phyloP scores from a whole-genome alignment of 176 grass and related monocot species.

The Cenchrus purpureus region DNA sequence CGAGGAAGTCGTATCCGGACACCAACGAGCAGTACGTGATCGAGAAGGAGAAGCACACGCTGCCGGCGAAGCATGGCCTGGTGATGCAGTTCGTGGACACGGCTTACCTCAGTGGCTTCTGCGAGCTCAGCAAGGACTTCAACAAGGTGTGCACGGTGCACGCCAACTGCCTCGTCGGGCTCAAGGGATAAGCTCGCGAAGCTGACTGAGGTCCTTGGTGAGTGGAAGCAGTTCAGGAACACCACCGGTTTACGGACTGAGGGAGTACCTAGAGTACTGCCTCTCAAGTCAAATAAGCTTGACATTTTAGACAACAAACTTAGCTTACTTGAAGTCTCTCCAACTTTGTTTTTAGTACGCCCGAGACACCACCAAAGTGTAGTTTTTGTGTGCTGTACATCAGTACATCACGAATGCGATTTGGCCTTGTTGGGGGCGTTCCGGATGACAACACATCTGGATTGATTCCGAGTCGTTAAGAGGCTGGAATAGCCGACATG shows the following conservation, averaged over 20 bases:
- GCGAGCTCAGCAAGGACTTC: constrained; percentile 38
- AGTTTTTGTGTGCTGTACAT: no score
- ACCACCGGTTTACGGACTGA: neutral
- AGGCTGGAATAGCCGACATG: no score
- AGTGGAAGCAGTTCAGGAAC: neutral
- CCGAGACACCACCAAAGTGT: no score
- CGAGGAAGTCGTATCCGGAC: neutral
- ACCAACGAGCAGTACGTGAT: constrained; percentile 40
- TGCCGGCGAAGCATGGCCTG: neutral
- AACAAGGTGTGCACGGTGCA: neutral
- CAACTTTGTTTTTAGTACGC: no score
- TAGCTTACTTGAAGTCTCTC: no score
- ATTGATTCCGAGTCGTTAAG: no score
- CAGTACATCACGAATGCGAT: no score
- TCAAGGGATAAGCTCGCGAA: neutral
- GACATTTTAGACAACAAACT: no score
- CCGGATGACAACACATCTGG: no score
- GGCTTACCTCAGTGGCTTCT: constrained; percentile 32
- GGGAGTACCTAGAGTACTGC: no score
- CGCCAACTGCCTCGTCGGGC: neutral
- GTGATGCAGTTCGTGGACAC: constrained; percentile 28
- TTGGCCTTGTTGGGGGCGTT: no score
- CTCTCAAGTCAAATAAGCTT: no score
- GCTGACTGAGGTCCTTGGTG: neutral
- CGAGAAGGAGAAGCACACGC: constrained; percentile 43